Evolutionary conservation across 2,329 filamentous ascomycete genomes (phyloP).

Genomic region (Diaporthe ilicicola): DNA sequence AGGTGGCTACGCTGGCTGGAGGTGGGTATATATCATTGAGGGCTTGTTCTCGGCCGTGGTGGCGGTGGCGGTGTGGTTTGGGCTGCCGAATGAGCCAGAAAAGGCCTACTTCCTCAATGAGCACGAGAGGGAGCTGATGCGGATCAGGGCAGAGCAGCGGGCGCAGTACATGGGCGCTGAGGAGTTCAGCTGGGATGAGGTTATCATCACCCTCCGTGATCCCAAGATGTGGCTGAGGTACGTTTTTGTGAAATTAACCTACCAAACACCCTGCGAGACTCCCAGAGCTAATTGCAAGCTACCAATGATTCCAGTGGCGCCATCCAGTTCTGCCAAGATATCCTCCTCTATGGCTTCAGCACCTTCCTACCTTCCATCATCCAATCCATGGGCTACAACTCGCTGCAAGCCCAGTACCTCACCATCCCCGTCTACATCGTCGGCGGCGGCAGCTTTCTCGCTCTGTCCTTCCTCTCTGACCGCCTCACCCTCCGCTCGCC

Average conservation of each 20-base stretch:
- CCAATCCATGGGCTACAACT: slow-evolving; percentile 58
- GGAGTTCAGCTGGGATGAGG: slow-evolving; percentile 60
- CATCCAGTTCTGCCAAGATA: slow-evolving; percentile 63
- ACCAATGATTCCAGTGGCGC: too few relatives aligned
- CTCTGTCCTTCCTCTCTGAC: slow-evolving; percentile 56
- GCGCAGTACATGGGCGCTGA: slow-evolving; percentile 56
- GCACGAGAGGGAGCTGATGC: slow-evolving; percentile 64
- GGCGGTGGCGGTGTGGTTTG: slow-evolving; percentile 56
- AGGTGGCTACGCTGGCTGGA: slow-evolving; percentile 45
- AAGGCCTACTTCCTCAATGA: slow-evolving; percentile 67
- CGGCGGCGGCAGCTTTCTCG: slow-evolving; percentile 55
- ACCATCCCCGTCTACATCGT: slow-evolving; percentile 66
- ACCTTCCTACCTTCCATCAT: slow-evolving; percentile 67
- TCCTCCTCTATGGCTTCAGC: slow-evolving; percentile 64
- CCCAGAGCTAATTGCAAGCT: too few relatives aligned
- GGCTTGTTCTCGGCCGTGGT: slow-evolving; percentile 45
- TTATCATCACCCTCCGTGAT: slow-evolving; percentile 56
- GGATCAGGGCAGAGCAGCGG: slow-evolving; percentile 48
- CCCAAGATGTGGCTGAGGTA: slow-evolving; percentile 56
- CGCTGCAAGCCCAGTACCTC: slow-evolving; percentile 60
- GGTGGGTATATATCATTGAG: slow-evolving; percentile 49
- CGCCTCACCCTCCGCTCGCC: slow-evolving; percentile 44
- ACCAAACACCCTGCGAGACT: too few relatives aligned
- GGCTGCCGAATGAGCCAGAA: slow-evolving; percentile 67
- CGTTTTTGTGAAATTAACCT: too few relatives aligned